phyloP scores from a whole-genome alignment of 345 rosid genomes.

The Erodium maritimum region DNA sequence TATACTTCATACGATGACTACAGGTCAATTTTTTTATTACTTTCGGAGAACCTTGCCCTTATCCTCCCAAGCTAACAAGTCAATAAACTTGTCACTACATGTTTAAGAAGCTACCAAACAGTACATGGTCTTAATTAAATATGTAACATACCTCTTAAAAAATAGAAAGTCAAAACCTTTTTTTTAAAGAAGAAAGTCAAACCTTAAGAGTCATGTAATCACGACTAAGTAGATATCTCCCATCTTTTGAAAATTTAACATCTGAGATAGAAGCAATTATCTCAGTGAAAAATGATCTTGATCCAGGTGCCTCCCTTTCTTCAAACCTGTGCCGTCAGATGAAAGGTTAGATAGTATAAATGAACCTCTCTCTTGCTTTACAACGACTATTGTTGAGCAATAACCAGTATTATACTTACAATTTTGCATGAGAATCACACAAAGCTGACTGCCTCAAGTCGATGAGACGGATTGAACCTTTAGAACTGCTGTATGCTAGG shows the following conservation, averaged over 20 bases:
- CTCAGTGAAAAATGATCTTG: conserved; percentile 97
- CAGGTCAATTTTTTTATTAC: no score
- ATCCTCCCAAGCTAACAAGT: no score
- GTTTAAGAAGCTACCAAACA: no score
- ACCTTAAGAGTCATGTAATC: conserved; percentile 99
- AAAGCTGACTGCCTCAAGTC: conserved; percentile 98
- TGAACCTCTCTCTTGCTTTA: not conserved
- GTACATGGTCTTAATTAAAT: not conserved
- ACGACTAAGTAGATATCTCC: conserved; percentile 89
- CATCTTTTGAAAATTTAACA: conserved; percentile 80
- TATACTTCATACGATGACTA: no score
- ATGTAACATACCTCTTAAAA: conserved; percentile 2
- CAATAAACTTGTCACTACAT: no score
- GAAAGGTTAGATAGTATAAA: not conserved
- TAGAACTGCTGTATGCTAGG: conserved; percentile 98
- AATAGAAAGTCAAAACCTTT: conserved; percentile 18
- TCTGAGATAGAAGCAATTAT: conserved; percentile 98
- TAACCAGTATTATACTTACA: conserved; percentile 39
- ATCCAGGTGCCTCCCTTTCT: conserved; percentile 83
- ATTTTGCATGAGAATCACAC: conserved; percentile 84
- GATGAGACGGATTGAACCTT: conserved; percentile 91
- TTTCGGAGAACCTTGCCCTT: no score
- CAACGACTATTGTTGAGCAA: not conserved
- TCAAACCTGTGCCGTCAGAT: conserved; percentile 51
- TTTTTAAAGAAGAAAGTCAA: conserved; percentile 5